phyloP scores from a whole-genome alignment of 805 yeast genomes.

The Schwanniomyces pseudopolymorphus region DNA sequence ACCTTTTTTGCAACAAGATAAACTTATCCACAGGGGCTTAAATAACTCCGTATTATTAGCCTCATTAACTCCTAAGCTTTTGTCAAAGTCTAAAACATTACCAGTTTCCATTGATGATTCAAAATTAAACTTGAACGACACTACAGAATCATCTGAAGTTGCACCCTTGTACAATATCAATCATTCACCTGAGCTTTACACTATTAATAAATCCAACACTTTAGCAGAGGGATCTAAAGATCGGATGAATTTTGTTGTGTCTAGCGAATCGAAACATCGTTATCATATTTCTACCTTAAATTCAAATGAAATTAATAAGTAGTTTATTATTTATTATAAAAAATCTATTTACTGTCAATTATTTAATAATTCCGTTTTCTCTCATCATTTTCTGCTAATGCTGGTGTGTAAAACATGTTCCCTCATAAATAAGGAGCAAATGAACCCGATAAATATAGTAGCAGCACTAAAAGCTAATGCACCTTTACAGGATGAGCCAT shows the following conservation, averaged over 20 bases:
- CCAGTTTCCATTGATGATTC: conserved; percentile 8
- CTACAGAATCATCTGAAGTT: conserved; percentile 2
- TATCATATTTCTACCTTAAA: conserved; percentile 16
- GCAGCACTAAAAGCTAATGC: conserved; percentile 52
- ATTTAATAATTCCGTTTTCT: neutral
- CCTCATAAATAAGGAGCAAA: conserved; percentile 47
- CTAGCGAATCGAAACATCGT: conserved; percentile 18
- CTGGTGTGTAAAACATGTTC: conserved; percentile 60
- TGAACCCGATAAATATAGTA: conserved; percentile 39
- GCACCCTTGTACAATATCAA: conserved; percentile 6
- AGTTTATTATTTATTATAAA: neutral
- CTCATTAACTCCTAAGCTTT: conserved; percentile 14
- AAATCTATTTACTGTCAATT: neutral
- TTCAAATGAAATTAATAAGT: neutral
- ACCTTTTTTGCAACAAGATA: conserved; percentile 4
- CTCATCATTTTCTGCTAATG: conserved; percentile 39
- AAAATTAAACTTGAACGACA: conserved; percentile 15
- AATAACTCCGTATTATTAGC: neutral
- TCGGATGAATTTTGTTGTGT: conserved; percentile 12
- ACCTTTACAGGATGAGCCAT: conserved; percentile 51
- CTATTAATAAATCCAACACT: neutral
- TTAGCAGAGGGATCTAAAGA: neutral
- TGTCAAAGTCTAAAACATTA: conserved; percentile 3
- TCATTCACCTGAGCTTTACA: conserved; percentile 10
- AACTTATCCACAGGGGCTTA: neutral